These are phyloP conservation scores for Leccinum arenicola DNA, from an alignment of 768 basidiomycete species.

Conservation along the genomic window DNA sequence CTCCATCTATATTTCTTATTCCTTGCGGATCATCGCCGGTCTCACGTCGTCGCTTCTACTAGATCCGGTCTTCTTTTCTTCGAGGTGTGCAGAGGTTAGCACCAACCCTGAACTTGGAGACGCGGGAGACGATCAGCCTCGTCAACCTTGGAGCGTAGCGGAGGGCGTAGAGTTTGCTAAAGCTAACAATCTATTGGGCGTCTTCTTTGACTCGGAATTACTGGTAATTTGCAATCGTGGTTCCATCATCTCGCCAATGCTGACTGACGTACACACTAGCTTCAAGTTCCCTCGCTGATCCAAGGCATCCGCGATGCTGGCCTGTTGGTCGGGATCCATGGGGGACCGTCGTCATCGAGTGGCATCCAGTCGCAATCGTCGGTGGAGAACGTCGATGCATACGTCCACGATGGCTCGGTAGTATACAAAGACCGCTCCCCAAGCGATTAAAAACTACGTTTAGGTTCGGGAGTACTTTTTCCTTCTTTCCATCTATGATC, in stretches of 20 bases:
- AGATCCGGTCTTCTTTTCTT: conserved; percentile 96
- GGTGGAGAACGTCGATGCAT: conserved; percentile 63
- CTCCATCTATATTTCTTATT: conserved; percentile 10
- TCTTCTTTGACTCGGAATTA: conserved; percentile 84
- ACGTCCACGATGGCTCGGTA: conserved; percentile 60
- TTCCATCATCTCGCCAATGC: conserved; percentile 11
- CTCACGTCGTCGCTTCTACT: conserved; percentile 23
- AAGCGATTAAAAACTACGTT: conserved; percentile 40
- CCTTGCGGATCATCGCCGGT: conserved; percentile 20
- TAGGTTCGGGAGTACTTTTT: conserved; percentile 15
- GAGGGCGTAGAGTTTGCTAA: conserved; percentile 93
- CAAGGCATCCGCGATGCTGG: conserved; percentile 87
- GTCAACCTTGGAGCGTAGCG: conserved; percentile 66
- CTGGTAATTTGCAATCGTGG: conserved; percentile 52
- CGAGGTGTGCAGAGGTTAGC: conserved; percentile 71
- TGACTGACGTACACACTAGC: conserved; percentile 34
- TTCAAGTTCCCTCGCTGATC: conserved; percentile 85
- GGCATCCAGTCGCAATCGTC: conserved; percentile 35
- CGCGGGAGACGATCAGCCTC: conserved; percentile 46
- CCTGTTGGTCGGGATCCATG: conserved; percentile 82
- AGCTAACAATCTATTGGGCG: conserved; percentile 87
- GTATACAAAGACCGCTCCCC: conserved; percentile 63
- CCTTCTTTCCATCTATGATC: conserved; percentile 14
- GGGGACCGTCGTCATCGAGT: conserved; percentile 48
- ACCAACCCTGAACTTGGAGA: conserved; percentile 34